phyloP scores from a whole-genome alignment of 2,329 filamentous ascomycete species.

The Aspergillus amoenus region DNA sequence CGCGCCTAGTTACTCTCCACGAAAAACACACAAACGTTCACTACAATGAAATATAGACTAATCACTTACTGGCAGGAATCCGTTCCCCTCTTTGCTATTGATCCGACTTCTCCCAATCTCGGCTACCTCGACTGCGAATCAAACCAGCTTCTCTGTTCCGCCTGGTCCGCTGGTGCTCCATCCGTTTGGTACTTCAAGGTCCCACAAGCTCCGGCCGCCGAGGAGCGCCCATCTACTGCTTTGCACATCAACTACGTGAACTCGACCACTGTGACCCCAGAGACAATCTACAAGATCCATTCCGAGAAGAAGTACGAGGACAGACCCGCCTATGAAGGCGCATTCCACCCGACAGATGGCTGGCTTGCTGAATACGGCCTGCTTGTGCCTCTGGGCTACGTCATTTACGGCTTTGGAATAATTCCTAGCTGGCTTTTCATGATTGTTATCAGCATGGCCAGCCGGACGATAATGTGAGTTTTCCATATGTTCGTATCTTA shows the following conservation, averaged over 20 bases:
- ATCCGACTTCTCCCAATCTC: slow-evolving; percentile 56
- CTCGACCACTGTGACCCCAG: slow-evolving; percentile 56
- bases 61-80: slow-evolving; percentile 46
- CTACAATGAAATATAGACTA: slow-evolving; percentile 7
- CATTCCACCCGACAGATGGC: slow-evolving; percentile 62
- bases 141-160: slow-evolving; percentile 59
- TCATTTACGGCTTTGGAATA: slow-evolving; percentile 55
- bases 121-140: slow-evolving; percentile 60
- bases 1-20: slow-evolving; percentile 7
- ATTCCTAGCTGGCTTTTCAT: slow-evolving; percentile 66
- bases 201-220: slow-evolving; percentile 52
- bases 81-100: slow-evolving; percentile 52
- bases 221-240: slow-evolving; percentile 53
- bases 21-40: background rate
- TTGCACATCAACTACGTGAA: slow-evolving; percentile 58
- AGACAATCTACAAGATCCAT: slow-evolving; percentile 58
- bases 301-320: slow-evolving; percentile 57
- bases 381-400: slow-evolving; percentile 55
- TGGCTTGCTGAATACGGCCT: slow-evolving; percentile 54
- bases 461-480: slow-evolving; percentile 61
- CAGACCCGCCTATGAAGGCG: slow-evolving; percentile 54
- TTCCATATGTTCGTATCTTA: background rate
- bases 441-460: slow-evolving; percentile 62
- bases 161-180: slow-evolving; percentile 59
- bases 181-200: slow-evolving; percentile 58